Conservation (phyloP, 164 flowering plant species). For the Stephania yunnanensis region DNA sequence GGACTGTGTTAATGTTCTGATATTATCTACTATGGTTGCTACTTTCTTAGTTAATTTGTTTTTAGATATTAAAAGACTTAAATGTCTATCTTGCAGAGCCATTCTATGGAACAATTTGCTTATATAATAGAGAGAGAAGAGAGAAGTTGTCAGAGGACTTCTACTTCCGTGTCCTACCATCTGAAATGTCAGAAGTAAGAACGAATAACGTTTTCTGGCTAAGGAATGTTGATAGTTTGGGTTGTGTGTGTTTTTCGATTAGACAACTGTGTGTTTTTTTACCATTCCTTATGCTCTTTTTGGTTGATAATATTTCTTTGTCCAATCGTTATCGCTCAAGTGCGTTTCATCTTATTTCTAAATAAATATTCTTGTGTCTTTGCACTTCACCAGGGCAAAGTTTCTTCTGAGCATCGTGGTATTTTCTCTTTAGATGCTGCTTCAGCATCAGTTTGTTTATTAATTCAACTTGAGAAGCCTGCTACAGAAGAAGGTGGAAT, state of each 20-base stretch:
- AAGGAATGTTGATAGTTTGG: not conserved
- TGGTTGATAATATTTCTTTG: not conserved
- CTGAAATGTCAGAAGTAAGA: constrained; percentile 74
- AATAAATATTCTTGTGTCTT: not conserved
- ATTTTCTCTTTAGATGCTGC: constrained; percentile 86
- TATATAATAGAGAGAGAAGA: constrained; percentile 86
- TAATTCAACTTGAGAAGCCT: constrained; percentile 87
- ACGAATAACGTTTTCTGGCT: not conserved
- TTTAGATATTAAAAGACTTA: constrained; percentile 7
- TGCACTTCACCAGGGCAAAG: constrained; percentile 38
- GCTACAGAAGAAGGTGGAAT: constrained; percentile 96
- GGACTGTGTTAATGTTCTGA: not conserved
- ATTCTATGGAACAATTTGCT: constrained; percentile 88
- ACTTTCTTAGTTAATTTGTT: not conserved
- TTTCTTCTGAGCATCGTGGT: constrained; percentile 50
- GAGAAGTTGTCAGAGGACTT: constrained; percentile 96
- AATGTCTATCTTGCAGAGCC: constrained; percentile 59
- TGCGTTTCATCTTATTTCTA: not conserved
- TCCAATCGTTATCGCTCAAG: not conserved
- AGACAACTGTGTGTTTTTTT: not conserved
- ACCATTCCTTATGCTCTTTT: not conserved
- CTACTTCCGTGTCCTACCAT: constrained; percentile 55
- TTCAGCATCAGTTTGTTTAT: constrained; percentile 84
- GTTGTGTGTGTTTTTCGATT: too few relatives aligned
- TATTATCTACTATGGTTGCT: not conserved